Evolutionary conservation across 164 flowering plant genomes (phyloP), one percentile per base, ranked within the genome.

Genomic region (Protea cynaroides): DNA sequence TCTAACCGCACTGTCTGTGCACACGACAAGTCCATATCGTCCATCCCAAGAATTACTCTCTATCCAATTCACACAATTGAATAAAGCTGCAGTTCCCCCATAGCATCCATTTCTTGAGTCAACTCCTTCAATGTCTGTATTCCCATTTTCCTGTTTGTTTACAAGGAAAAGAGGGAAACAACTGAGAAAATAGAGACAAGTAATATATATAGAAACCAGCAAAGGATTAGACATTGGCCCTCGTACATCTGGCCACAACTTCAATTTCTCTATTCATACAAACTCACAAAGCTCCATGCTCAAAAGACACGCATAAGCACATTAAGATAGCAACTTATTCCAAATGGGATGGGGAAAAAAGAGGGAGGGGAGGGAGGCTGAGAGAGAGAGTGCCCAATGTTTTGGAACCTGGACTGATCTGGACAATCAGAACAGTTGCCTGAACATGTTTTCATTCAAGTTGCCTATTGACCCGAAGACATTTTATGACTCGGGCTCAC

Each of bases 31-130:
- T 29, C 98, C 99, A 81, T 88, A 95, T 69, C 99, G 94, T 59
- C 99, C 98, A 76, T 95, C 99, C 99, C 99, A 95, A 15, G 97
- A 95, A 74, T 71, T 80, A 75, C 99, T 92, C 80, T 95, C 99
- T 59, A 90, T 95, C 99, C 98, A 95, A 55, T 95, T 95, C 58
- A 95, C 96, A 79, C 96, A 92, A 70, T 95, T 95, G 74, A 95
- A 85, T 55, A 95, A 74, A 58, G 99, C 98, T 62, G 99, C 97
- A 59, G 99, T 95, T 61, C 98, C 98, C 14, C 99, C 99, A 64
- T 95, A 95, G 86, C 99, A 95, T 23, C 98, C 99, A 80, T 92
- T 92, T 37, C 90, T 88, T 11, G 99, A 95, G 76, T 95, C 99
- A 66, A 95, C 99, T 57, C 99, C 99, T 86, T 95, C 99, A 69